Percentiles rank a stretch among this genome's conserved stretches.
Evolutionary conservation across 768 basidiomycete species (phyloP).

Genomic region (Phallus indusiatus): DNA sequence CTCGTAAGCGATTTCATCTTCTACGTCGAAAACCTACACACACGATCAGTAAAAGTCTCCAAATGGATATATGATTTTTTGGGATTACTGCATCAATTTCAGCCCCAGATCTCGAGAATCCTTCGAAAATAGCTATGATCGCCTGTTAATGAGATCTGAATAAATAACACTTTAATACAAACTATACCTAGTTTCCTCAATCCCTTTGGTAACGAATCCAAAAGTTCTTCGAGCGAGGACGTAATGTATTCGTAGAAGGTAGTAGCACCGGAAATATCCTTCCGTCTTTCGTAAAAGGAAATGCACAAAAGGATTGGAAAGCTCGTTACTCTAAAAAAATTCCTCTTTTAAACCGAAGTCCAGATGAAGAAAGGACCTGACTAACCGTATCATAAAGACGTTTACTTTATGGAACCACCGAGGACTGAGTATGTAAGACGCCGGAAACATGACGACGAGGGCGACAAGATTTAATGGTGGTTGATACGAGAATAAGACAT

Average conservation of each 20-base stretch:
- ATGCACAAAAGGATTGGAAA: slow-evolving; percentile 78
- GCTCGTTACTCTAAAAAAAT: slow-evolving; percentile 50
- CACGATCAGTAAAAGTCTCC: neutral
- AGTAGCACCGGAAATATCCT: slow-evolving; percentile 53
- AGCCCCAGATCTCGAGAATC: slow-evolving; percentile 52
- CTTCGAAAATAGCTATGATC: slow-evolving; percentile 63
- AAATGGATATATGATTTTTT: neutral
- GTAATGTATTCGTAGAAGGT: slow-evolving; percentile 67
- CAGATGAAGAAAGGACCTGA: neutral
- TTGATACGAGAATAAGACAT: slow-evolving; percentile 89
- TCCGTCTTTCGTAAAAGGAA: slow-evolving; percentile 79
- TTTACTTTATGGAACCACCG: slow-evolving; percentile 98
- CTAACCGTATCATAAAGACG: slow-evolving; percentile 75
- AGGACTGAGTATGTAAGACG: slow-evolving; percentile 79
- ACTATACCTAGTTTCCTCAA: slow-evolving; percentile 63
- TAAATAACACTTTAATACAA: slow-evolving; percentile 9
- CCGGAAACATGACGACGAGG: slow-evolving; percentile 76
- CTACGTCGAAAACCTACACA: slow-evolving; percentile 66
- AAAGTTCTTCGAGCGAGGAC: slow-evolving; percentile 54
- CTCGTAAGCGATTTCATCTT: slow-evolving; percentile 42
- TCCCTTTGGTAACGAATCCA: slow-evolving; percentile 68
- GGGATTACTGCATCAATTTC: slow-evolving; percentile 61
- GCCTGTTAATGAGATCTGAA: neutral
- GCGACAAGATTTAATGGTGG: slow-evolving; percentile 89
- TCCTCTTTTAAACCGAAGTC: neutral